Base-by-base conservation (phyloP, 768 basidiomycete species). In the Xerocomellus amylosporus region DNA sequence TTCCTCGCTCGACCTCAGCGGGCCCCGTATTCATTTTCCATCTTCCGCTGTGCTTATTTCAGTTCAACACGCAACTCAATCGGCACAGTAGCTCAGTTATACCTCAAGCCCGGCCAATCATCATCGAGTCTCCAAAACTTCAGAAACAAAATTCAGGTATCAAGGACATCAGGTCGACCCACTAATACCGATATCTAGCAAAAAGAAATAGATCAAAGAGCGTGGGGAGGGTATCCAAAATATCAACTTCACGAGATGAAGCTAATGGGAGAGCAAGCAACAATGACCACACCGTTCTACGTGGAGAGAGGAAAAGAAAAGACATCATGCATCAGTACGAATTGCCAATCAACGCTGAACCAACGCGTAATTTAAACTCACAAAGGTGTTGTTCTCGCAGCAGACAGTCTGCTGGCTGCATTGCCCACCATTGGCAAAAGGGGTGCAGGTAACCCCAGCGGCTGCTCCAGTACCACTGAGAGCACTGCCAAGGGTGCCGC, bases 341-440 rank as follows among this genome's bases (percentile, higher is more conserved):
- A 20, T 39, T 39, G 4, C 10, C 19, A 20, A 39, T 37, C 7
- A 17, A 37, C 17, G 10, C 12, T 2, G n/a, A 39, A 39, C 10
- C 12, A 39, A 12, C 0, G 17, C 5, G 20, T 19, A 15, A 8
- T 8, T 9, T 10, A 19, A 20, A 39, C 39, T 20, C 39, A 39
- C 39, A 2, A 4, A 5, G 8, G 2, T 20, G 39, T 19, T 20
- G 12, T 9, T 7, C 5, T 19, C n/a, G 19, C 39, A 39, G 19
- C 39, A 39, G 2, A 20, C 39, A 1, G 39, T 0, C 38, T 39
- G 38, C 19, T 39, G 38, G 5, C 0, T 12, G 19, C 38, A 39
- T 0, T 4, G 1, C 9, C 9, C 2, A 7, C 12, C 5, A 1
- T 1, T 3, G 1, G 5, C 9, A n/a, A 4, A n/a, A n/a, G 38